Evolutionary conservation across 306 rosid species (phyloP).

Genomic region (Vigna angularis): DNA sequence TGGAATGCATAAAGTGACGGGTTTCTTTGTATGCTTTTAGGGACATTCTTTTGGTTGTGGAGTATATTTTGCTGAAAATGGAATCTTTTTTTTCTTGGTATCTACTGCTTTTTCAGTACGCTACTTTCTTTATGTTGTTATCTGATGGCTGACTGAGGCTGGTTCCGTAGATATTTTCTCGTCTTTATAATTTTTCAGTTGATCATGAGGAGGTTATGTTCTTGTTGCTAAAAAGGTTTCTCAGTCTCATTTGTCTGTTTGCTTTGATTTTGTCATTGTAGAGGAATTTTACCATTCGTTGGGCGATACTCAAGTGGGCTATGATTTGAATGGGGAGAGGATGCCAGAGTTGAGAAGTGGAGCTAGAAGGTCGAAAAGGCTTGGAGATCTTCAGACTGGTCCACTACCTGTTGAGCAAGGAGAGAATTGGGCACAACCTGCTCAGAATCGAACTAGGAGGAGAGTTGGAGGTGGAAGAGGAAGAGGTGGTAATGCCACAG

Average conservation of each 20-base stretch:
- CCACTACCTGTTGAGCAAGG: conserved; percentile 74
- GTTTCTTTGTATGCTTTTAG: conserved; percentile 43
- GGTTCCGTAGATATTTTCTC: conserved; percentile 16
- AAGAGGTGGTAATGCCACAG: conserved; percentile 82
- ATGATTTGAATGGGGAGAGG: conserved; percentile 98
- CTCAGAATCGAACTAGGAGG: conserved; percentile 73
- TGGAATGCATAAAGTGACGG: conserved; percentile 38
- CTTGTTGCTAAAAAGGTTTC: conserved; percentile 33
- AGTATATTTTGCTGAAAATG: conserved; percentile 48
- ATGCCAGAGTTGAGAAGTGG: conserved; percentile 99
- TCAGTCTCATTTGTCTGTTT: conserved; percentile 21
- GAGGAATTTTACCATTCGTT: conserved; percentile 38
- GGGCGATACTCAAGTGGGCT: conserved; percentile 58
- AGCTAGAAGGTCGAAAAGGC: conserved; percentile 94
- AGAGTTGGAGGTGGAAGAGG: conserved; percentile 90
- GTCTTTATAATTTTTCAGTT: conserved; percentile 31
- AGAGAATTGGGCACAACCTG: conserved; percentile 72
- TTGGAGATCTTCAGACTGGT: conserved; percentile 91
- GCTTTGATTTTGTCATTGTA: conserved; percentile 47
- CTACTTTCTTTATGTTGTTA: conserved; percentile 47
- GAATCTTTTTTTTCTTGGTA: conserved; percentile 41
- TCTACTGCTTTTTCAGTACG: conserved; percentile 49
- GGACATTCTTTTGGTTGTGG: conserved; percentile 55
- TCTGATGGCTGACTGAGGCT: conserved; percentile 40
- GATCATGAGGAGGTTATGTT: conserved; percentile 13